Base-by-base conservation (phyloP, 2,329 filamentous ascomycete genomes). In the Cytospora schulzeri region DNA sequence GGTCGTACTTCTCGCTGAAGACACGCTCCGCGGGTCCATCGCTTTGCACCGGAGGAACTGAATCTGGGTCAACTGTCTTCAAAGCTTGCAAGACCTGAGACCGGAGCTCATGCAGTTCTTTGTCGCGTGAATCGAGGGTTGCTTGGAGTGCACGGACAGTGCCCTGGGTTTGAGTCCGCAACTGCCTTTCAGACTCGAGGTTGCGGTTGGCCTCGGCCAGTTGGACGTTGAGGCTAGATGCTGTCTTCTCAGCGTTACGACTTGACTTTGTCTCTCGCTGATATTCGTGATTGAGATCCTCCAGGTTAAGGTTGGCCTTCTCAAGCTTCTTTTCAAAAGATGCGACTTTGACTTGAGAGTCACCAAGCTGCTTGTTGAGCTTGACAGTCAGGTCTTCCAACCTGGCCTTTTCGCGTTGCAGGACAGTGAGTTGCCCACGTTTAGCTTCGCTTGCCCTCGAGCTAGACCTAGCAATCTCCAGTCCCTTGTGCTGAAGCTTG, bases 401-500 rank as follows among this genome's bases (percentile, higher is more conserved):
- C 71, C 90, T 92, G 1, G 85, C 76, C 78, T 97, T 98, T 72
- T 97, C 94, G 19, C 88, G 86, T 68, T 94, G 92, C 31, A 97
- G 80, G 65, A 89, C 87, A 48, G 86, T 77, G 56, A 97, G 81
- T 69, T 95, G 91, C 2, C 88, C 84, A 45, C 93, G 88, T 55
- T 93, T 91, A 35, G 88, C 91, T 70, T 98, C 94, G 67, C 86
- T 93, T 33, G 91, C 94, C 65, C 90, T 89, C 6, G 93, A 96
- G 66, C 87, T 92, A 0, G 94, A 95, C 54, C 95, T 87, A 50
- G 94, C 94, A 75, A 99, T 96, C 73, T 99, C 94, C 8, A 99
- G 84, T 33, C 96, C 95, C 80, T 98, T 98, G 73, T 98, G 94
- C 72, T 98, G 94, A 22, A 99, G 84, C 77, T 98, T 98, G 79